Base-by-base conservation (phyloP, 2,329 filamentous ascomycete genomes). In the Diaporthe nobilis region DNA sequence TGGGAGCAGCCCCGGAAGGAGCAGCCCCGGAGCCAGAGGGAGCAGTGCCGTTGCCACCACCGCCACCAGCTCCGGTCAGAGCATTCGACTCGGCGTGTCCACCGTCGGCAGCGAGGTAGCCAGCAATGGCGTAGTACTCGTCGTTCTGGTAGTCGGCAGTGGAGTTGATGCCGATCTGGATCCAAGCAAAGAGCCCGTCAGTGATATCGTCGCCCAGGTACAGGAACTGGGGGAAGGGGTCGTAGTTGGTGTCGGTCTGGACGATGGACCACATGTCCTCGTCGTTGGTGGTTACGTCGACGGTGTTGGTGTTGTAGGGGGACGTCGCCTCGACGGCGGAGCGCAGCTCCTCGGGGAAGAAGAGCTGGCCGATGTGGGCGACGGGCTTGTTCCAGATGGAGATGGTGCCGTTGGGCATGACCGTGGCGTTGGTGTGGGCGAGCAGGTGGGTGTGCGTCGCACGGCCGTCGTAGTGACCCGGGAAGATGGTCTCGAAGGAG, bases 181-280 rank as follows among this genome's bases (percentile, higher is more conserved):
- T 88, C 87, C 86, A 88, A 17, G 85, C 86, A 51, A 88, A 84
- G 37, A 88, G 79, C 25, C 87, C 87, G 76, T 88, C 87, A 15
- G 82, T 79, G 28, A 88, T 80, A 28, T 83, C 81, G 42, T 89
- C 85, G 5, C 89, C 88, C 37, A 91, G 86, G 72, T 88, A 87
- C 57, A 88, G 82, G 77, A 87, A 90, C 81, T 90, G 85, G 31
- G 88, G 84, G 80, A 90, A 85, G 1, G 88, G 89, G 77, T 89
- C 87, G 76, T 77, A 83, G 67, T 70, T 78, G 55, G 75, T 76
- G 63, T 81, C 80, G 39, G 81, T 78, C 57, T 80, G 78, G 49
- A 82, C 60, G 57, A 83, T 76, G 49, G 78, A 79, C 81, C 81
- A 83, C 81, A 81, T 81, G 72, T 82, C 81, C 37, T 81, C 81